Percentiles rank a stretch among this genome's conserved stretches.
phyloP scores from a whole-genome alignment of 2,329 filamentous ascomycete species.

The Pseudogymnoascus destructans region DNA sequence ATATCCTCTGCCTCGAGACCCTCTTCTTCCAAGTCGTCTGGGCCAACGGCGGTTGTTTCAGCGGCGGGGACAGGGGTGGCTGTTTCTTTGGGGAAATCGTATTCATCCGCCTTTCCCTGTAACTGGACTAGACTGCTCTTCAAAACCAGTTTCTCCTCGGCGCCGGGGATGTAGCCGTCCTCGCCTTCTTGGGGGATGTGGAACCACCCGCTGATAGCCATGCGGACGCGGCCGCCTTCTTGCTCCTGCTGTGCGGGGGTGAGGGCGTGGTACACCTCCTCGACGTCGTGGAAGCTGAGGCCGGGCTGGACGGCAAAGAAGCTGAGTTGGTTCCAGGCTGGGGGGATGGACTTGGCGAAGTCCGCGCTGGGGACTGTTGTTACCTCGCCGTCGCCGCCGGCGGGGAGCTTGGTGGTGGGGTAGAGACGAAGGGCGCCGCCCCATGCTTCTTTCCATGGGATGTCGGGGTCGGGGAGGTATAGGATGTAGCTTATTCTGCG shows the following conservation, averaged over 20 bases:
- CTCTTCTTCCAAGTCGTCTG: slow-evolving; percentile 18
- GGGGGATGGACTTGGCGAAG: slow-evolving; percentile 70
- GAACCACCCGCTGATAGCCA: slow-evolving; percentile 99
- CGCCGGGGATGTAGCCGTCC: slow-evolving; percentile 75
- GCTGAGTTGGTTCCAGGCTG: slow-evolving; percentile 91
- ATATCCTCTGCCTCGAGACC: slow-evolving; percentile 66
- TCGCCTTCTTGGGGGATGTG: slow-evolving; percentile 94
- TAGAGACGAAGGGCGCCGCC: slow-evolving; percentile 84
- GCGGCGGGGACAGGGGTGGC: slow-evolving; percentile 30
- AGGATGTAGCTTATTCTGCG: slow-evolving; percentile 92
- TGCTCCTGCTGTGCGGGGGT: slow-evolving; percentile 46
- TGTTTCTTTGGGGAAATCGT: slow-evolving; percentile 63
- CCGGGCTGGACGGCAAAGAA: slow-evolving; percentile 98
- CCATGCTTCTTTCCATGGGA: slow-evolving; percentile 81
- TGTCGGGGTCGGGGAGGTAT: slow-evolving; percentile 86
- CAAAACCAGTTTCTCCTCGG: slow-evolving; percentile 77
- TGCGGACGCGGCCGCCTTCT: slow-evolving; percentile 68
- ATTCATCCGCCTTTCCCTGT: slow-evolving; percentile 79
- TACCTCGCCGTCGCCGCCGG: slow-evolving; percentile 55
- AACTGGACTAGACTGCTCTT: slow-evolving; percentile 88
- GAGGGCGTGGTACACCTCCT: slow-evolving; percentile 77
- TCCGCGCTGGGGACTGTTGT: slow-evolving; percentile 73
- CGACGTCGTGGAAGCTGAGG: slow-evolving; percentile 98
- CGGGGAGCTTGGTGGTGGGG: slow-evolving; percentile 52
- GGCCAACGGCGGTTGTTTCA: slow-evolving; percentile 13